Evolutionary conservation across 2,329 filamentous ascomycete species (phyloP).

Genomic region (Ophiostoma ulmi): DNA sequence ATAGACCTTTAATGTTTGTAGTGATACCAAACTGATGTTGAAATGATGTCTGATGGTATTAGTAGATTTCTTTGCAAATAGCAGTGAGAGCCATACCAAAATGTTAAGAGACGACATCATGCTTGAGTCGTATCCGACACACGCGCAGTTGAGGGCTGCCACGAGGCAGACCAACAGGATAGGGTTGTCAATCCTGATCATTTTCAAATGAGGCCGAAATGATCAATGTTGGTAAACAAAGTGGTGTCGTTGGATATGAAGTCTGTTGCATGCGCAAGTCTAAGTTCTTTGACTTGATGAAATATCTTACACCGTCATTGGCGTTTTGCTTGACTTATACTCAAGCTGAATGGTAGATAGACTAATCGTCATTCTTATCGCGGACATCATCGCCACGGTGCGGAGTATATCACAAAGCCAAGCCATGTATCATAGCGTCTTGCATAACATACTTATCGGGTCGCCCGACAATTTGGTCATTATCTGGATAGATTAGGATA

Average conservation of each 20-base stretch:
- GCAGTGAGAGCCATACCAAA: neutral
- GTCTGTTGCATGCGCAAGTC: neutral
- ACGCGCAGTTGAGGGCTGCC: neutral
- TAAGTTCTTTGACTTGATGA: neutral
- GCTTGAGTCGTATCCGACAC: neutral
- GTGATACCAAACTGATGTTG: neutral
- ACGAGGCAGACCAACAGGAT: neutral
- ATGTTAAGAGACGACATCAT: slow-evolving; percentile 7
- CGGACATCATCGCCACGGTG: neutral
- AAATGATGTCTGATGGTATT: neutral
- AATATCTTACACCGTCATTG: neutral
- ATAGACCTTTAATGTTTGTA: neutral
- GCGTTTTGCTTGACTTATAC: neutral
- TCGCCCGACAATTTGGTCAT: neutral
- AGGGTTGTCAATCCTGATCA: neutral
- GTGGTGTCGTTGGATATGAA: neutral
- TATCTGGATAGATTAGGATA: neutral
- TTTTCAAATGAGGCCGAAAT: neutral
- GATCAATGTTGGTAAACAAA: neutral
- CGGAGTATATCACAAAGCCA: neutral
- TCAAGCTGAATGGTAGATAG: neutral
- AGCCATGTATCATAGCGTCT: neutral
- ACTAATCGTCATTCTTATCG: neutral
- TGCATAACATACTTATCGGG: neutral
- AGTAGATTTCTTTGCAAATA: neutral